Percentiles rank a stretch among this genome's conserved stretches.
Conservation (phyloP, 2,329 filamentous ascomycete genomes). For the Calcarisporium arbuscula region DNA sequence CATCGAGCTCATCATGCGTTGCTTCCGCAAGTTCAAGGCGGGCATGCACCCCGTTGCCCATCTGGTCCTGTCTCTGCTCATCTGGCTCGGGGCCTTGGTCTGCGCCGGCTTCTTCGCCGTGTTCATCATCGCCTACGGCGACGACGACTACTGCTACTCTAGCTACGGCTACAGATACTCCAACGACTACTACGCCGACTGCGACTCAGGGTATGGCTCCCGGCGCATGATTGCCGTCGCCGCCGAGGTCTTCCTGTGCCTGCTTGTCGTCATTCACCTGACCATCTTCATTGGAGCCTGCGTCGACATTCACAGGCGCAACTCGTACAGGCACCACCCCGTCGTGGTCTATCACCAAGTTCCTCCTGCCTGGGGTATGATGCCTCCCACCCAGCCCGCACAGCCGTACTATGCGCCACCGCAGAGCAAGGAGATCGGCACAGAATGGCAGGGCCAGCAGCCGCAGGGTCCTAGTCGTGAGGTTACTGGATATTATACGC, state of each 20-base stretch:
- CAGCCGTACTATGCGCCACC: too few species aligned
- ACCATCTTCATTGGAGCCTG: constrained; percentile 33
- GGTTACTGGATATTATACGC: too few species aligned
- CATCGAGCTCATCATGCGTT: constrained; percentile 31
- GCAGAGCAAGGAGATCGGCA: too few species aligned
- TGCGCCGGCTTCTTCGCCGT: constrained; percentile 17
- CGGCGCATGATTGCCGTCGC: constrained; percentile 12
- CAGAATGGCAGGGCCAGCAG: too few species aligned
- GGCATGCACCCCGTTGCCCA: constrained; percentile 39
- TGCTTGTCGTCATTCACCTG: constrained; percentile 27
- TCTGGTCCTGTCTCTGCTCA: constrained; percentile 33
- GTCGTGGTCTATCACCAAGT: too few species aligned
- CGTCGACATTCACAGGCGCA: constrained; percentile 28
- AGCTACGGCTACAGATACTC: constrained; percentile 8
- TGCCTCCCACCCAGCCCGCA: too few species aligned
- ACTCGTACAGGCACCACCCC: constrained; percentile 14
- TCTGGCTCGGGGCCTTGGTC: constrained; percentile 29
- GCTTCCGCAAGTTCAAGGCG: constrained; percentile 21
- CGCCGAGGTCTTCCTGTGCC: constrained; percentile 15
- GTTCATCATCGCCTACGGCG: constrained; percentile 5
- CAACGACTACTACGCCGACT: constrained; percentile 9
- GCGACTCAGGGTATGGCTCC: constrained; percentile 11
- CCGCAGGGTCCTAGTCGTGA: too few species aligned
- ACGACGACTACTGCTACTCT: constrained; percentile 11
- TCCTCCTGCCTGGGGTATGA: too few species aligned